Conservation (phyloP, 2,329 filamentous ascomycete genomes). For the Claviceps fusiformis region DNA sequence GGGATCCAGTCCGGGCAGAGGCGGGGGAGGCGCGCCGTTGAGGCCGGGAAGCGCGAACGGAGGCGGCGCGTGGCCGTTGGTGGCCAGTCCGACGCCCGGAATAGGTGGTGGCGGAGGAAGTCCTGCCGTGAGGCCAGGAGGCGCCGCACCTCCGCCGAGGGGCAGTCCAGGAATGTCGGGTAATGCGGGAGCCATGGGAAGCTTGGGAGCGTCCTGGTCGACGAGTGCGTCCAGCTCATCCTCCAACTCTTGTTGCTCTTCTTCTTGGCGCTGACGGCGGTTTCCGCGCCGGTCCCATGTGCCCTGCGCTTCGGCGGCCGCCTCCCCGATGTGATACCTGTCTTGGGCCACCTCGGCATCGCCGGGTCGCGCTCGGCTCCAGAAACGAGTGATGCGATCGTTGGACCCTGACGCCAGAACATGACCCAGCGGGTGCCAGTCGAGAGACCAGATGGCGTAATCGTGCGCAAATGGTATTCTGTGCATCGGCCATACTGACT, state of each 20-base stretch:
- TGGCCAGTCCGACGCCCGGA: constrained; percentile 34
- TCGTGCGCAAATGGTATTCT: constrained; percentile 79
- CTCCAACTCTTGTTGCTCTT: constrained; percentile 86
- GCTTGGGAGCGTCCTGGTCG: constrained; percentile 63
- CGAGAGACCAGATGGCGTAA: constrained; percentile 91
- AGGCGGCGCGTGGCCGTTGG: constrained; percentile 31
- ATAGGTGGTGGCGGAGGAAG: constrained; percentile 28
- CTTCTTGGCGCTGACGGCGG: constrained; percentile 68
- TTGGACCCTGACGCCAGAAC: constrained; percentile 93
- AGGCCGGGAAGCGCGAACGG: constrained; percentile 39
- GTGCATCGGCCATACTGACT: constrained; percentile 88
- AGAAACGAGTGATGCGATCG: constrained; percentile 92
- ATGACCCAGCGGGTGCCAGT: constrained; percentile 95
- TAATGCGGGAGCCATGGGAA: constrained; percentile 32
- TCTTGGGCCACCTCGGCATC: constrained; percentile 79
- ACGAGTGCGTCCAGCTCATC: constrained; percentile 88
- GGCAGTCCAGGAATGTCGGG: constrained; percentile 49
- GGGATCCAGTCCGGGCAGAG: constrained; percentile 42
- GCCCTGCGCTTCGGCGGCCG: constrained; percentile 85
- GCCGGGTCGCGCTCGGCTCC: constrained; percentile 80
- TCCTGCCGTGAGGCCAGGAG: constrained; percentile 29
- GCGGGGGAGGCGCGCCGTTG: constrained; percentile 32
- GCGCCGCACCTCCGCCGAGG: constrained; percentile 20
- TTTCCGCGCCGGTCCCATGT: constrained; percentile 77
- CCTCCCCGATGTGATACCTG: constrained; percentile 88